These are phyloP conservation scores for Aspergillus sp. DNA, from an alignment of 2,329 filamentous ascomycete genomes.

Conservation along the genomic window DNA sequence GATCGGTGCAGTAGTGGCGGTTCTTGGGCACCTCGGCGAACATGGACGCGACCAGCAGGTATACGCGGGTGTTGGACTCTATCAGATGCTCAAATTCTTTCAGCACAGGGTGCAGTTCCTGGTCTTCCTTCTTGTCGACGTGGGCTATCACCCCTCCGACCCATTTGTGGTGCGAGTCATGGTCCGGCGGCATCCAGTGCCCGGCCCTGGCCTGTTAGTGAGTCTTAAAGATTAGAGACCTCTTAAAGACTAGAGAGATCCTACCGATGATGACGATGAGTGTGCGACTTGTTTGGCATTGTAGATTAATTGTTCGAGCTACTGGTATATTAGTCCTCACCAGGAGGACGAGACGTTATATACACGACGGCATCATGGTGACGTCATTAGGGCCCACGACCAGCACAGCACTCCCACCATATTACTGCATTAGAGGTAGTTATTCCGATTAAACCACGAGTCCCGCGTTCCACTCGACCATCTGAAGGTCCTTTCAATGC, in stretches of 20 bases:
- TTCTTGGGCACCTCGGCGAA: slow-evolving; percentile 65
- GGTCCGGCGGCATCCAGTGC: slow-evolving; percentile 64
- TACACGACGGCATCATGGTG: not conserved
- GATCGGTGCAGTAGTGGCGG: slow-evolving; percentile 61
- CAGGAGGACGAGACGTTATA: not conserved
- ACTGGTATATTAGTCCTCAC: not conserved
- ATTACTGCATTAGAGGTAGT: no score
- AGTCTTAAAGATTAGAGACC: no score
- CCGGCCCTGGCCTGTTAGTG: slow-evolving; percentile 45
- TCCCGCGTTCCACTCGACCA: no score
- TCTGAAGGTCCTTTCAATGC: no score
- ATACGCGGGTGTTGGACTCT: slow-evolving; percentile 62
- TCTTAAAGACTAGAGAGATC: not conserved
- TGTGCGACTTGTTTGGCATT: not conserved
- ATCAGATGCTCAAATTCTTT: slow-evolving; percentile 67
- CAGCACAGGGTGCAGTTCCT: slow-evolving; percentile 59
- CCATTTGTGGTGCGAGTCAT: slow-evolving; percentile 63
- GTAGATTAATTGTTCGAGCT: not conserved
- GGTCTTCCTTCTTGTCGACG: slow-evolving; percentile 49
- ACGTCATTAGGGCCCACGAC: not conserved
- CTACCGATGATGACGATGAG: slow-evolving; percentile 1
- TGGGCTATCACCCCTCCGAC: slow-evolving; percentile 58
- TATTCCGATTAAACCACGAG: no score
- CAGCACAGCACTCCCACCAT: no score
- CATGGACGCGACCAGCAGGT: slow-evolving; percentile 68